These are phyloP conservation scores for Neurospora africana DNA, from an alignment of 495 filamentous ascomycete genomes.

Conservation along the genomic window DNA sequence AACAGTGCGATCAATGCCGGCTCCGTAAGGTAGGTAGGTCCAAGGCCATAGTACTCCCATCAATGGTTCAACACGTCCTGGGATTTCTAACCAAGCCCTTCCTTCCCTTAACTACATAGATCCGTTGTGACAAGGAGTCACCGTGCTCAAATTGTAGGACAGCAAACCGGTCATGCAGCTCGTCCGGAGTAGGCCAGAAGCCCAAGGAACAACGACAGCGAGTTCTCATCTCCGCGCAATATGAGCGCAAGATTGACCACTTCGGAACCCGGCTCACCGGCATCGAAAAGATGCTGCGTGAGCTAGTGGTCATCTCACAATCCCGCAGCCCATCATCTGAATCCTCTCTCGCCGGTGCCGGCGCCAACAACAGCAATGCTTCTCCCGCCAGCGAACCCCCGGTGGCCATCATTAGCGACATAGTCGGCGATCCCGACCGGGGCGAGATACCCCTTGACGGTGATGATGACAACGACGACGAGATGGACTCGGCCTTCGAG, in stretches of 20 bases:
- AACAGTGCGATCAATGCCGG: constrained; percentile 26
- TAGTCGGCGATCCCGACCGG: not conserved
- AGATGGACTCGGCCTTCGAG: constrained; percentile 42
- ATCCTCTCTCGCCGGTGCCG: not conserved
- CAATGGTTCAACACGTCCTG: not conserved
- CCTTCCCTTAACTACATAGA: constrained; percentile 25
- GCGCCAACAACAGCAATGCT: not conserved
- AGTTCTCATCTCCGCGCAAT: constrained; percentile 58
- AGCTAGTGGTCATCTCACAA: constrained; percentile 21
- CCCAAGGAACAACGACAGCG: constrained; percentile 48
- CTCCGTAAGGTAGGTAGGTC: constrained; percentile 19
- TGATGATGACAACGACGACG: constrained; percentile 20
- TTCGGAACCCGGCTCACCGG: constrained; percentile 52
- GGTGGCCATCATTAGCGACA: not conserved
- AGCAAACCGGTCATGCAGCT: constrained; percentile 44
- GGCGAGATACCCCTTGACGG: not conserved
- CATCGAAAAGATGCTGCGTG: constrained; percentile 45
- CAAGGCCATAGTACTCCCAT: not conserved
- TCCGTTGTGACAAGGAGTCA: constrained; percentile 57
- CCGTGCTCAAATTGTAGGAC: constrained; percentile 59
- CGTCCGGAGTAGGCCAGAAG: constrained; percentile 49
- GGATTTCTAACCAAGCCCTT: not conserved
- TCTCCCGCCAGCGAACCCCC: not conserved
- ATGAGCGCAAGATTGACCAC: constrained; percentile 59
- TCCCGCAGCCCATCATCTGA: not conserved